Evolutionary conservation across 306 rosid genomes (phyloP), one percentile per base, ranked within the genome.

Genomic region (Citrullus colocynthis): DNA sequence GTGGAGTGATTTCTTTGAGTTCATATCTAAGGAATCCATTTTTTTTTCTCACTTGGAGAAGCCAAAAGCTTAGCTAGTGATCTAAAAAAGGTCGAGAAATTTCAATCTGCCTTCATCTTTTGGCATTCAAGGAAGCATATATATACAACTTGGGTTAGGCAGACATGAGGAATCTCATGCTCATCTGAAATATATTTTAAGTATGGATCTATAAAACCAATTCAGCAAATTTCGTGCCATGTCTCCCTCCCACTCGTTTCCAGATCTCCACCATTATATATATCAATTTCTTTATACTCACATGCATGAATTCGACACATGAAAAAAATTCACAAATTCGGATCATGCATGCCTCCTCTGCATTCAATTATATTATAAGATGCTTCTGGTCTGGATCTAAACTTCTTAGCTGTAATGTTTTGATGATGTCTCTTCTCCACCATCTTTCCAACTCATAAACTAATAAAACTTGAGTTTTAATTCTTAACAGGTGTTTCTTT

Each of bases 321-420:
- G 24, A 20, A 16, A 11, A 45, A 5, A 52, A 14, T 15, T 15
- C 7, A 18, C 3, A 13, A 13, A 72, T 21, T 45, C 3, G 41
- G 44, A 17, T 30, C 42, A 10, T 21, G 34, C 66, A 60, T 60
- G 66, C 8, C 37, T 60, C 37, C 39, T 60, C 4, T 21, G 37
- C 20, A 60, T 60, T 60, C 67, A 63, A 65, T 65, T 65, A 17
- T 65, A 17, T 64, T 34, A 37, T 15, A 71, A 42, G 20, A n/a
- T 82, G 84, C 55, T 80, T 52, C 54, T 21, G 48, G 79, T 82
- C 80, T 79, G 77, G 88, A 81, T 81, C 80, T 74, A 67, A 45
- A 58, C 75, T 55, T 72, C 21, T n/a, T 74, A 41, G 41, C 67
- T 56, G 82, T 59, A 32, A 74, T 84, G 85, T 74, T 54, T 14